Evolutionary conservation across 768 basidiomycete genomes (phyloP).

Genomic region (Leccinum ochraceum): DNA sequence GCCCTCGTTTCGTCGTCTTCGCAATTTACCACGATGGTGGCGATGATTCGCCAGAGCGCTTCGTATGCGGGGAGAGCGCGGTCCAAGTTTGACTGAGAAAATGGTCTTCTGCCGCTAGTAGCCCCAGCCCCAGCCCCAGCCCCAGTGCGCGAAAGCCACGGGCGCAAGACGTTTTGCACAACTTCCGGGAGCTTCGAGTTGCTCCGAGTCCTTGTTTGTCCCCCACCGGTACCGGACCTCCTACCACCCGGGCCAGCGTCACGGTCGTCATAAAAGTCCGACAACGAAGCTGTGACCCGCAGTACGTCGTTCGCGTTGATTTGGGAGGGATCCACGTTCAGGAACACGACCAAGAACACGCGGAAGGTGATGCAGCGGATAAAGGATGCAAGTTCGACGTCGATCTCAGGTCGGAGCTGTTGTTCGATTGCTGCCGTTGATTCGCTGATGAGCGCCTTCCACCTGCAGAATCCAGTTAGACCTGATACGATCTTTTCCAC

Average conservation of each 20-base stretch:
- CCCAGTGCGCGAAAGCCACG: conserved; percentile 38
- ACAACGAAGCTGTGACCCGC: conserved; percentile 43
- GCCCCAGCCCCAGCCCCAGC: neutral
- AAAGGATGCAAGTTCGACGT: conserved; percentile 38
- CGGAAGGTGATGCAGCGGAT: conserved; percentile 48
- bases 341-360: conserved; percentile 43
- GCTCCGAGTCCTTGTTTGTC: conserved; percentile 3
- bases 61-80: conserved; percentile 62
- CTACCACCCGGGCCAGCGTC: neutral
- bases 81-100: conserved; percentile 38
- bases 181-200: conserved; percentile 28
- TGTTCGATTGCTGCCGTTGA: conserved; percentile 11
- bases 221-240: neutral
- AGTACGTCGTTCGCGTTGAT: conserved; percentile 31
- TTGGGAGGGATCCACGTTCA: conserved; percentile 32
- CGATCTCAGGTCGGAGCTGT: conserved; percentile 14
- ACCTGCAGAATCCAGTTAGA: conserved; percentile 16
- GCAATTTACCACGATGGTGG: conserved; percentile 40
- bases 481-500: neutral
- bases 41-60: conserved; percentile 62
- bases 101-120: neutral
- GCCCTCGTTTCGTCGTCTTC: conserved; percentile 26
- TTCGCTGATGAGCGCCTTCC: conserved; percentile 15
- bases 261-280: conserved; percentile 42
- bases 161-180: conserved; percentile 39